Base-by-base conservation (phyloP, 2,329 filamentous ascomycete species). In the Xylariaceae sp. region DNA sequence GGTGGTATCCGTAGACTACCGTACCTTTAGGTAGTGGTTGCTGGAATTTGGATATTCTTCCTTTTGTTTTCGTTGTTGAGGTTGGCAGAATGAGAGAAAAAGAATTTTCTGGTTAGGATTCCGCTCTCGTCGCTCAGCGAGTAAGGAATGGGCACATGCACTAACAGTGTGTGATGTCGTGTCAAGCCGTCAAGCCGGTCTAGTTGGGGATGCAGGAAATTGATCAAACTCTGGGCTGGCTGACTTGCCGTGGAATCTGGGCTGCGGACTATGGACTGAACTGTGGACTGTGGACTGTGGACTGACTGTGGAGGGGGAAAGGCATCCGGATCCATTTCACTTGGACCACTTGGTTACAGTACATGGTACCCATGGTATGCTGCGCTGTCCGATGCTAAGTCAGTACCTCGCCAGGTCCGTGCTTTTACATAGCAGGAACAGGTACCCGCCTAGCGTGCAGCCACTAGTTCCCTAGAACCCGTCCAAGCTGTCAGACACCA, bases 121-220 rank as follows among this genome's bases (percentile, higher is more conserved):
- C 51, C 52, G 49, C 53, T 36, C 31, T 50, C 28, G 55, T 37
- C 55, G 59, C 52, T 53, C 56, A 62, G 56, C 60, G 60, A 62
- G 60, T 62, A 62, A 60, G 56, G 53, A 56, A 56, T 11, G 31
- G 56, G 59, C 56, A 61, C 56, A 61, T 61, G 59, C 56, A 44
- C 59, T 56, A 50, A 61, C 58, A 56, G 39, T 41, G 56, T 53
- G 56, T 56, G 56, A 60, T 62, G 60, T 60, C 60, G 56, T 60
- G 60, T 60, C 56, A 62, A 62, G 39, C 40, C 45, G 59, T 59
- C 56, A 61, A 61, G 37, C 39, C 48, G 31, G 52, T 54, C 43
- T 40, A 53, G 44, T 37, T 34, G 39, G 53, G 43, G 43, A 46
- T 47, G 54, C 58, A 58, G 52, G 60, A 62, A 60, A 60, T 57